Evolutionary conservation across 805 yeast species (phyloP), one percentile per base, ranked within the genome.

Genomic region (Brettanomyces bruxellensis): DNA sequence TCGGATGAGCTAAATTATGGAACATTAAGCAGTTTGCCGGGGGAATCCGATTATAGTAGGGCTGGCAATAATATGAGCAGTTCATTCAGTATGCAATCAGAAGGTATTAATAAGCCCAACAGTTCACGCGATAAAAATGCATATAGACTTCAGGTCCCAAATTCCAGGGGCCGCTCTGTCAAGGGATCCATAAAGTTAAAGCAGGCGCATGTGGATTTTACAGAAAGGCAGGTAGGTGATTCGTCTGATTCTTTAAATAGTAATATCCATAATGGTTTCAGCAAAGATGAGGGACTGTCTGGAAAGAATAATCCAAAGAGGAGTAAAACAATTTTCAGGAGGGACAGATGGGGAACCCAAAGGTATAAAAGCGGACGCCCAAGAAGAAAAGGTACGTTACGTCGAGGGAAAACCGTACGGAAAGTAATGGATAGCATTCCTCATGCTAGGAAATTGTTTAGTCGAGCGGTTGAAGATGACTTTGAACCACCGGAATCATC

Each of bases 271-370:
- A n/a, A 13, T 14, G 18, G 14, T 5, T 14, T 25, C 13, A 9
- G 25, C n/a, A 12, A 23, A 13, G 9, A 32, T 6, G 32, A 28
- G 11, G 32, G 32, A 28, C 32, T 9, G 11, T 28, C 32, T 7
- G 32, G 11, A 28, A 28, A 28, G 7, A 28, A 9, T 9, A 28
- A 28, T 28, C 59, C 66, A 3, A 46, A 53, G 13, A 50, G 78
- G 39, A 63, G 68, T 34, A 73, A 68, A 13, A 70, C 84, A 0
- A 67, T 73, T 4, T 83, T 85, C 79, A 79, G 83, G 53, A 74
- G 95, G 56, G 76, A 82, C 54, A 73, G 96, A 65, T 87, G 95
- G 95, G 96, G 96, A 48, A 90, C 97, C 3, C 87, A 84, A 53
- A 74, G 95, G 54, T 77, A 79, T 56, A 78, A 78, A 48, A 74